A percentile compares a stretch with the other conserved stretches of the same genome.
phyloP scores from a whole-genome alignment of 352 stramenopile genomes.

The Phytophthora ohioensis region DNA sequence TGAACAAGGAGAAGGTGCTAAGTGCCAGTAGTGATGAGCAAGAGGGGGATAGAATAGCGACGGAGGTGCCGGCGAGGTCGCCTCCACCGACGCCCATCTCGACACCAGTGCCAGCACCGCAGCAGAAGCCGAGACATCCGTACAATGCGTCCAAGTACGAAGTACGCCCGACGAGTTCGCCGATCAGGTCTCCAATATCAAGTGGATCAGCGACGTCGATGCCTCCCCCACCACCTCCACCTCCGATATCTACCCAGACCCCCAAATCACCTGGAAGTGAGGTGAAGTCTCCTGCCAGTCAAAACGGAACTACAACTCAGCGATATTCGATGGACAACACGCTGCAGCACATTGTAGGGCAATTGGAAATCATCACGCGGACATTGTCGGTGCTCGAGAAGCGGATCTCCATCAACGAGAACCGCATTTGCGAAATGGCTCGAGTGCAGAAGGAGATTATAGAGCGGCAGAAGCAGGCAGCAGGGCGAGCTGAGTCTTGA shows the following conservation, averaged over 20 bases:
- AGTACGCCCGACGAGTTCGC: constrained; percentile 25
- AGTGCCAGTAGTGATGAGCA: constrained; percentile 15
- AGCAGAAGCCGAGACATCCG: constrained; percentile 52
- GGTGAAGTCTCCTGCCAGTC: constrained; percentile 19
- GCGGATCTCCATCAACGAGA: constrained; percentile 85
- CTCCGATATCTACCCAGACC: constrained; percentile 6
- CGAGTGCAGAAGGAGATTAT: constrained; percentile 69
- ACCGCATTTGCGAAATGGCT: constrained; percentile 74
- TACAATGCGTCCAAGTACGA: constrained; percentile 51
- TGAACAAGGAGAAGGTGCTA: constrained; percentile 2
- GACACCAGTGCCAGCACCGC: constrained; percentile 40
- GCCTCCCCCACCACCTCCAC: constrained; percentile 14
- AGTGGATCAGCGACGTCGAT: constrained; percentile 7
- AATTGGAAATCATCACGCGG: constrained; percentile 90
- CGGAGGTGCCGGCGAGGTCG: constrained; percentile 16
- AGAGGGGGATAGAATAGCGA: constrained; percentile 6
- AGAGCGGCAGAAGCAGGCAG: constrained; percentile 50
- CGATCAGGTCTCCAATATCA: constrained; percentile 11
- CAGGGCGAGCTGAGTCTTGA: constrained; percentile 26
- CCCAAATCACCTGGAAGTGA: constrained; percentile 29
- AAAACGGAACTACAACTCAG: constrained; percentile 5
- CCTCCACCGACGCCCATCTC: constrained; percentile 49
- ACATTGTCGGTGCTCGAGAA: constrained; percentile 89
- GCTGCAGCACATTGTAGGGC: constrained; percentile 90
- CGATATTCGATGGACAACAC: constrained; percentile 50